phyloP scores from a whole-genome alignment of 306 rosid species.

The Macrotyloma uniflorum region DNA sequence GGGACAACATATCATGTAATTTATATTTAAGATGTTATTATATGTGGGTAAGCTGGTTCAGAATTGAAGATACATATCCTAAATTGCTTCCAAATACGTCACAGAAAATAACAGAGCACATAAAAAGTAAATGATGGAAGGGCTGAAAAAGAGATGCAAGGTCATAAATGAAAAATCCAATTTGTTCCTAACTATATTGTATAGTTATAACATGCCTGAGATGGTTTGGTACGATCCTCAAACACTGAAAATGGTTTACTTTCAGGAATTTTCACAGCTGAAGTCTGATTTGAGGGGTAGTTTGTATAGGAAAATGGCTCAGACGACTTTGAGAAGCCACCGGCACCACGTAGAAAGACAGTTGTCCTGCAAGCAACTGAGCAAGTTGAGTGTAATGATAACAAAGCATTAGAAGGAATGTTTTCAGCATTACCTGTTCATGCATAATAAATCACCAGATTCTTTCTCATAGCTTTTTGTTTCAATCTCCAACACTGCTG shows the following conservation, averaged over 20 bases:
- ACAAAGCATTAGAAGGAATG: constrained; percentile 19
- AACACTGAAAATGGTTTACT: constrained; percentile 69
- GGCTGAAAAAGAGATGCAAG: not conserved
- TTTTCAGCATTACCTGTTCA: constrained; percentile 70
- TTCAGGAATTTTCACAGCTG: constrained; percentile 67
- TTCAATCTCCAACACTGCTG: constrained; percentile 91
- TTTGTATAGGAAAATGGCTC: constrained; percentile 74
- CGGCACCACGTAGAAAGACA: constrained; percentile 85
- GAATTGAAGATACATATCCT: not conserved
- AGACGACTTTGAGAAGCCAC: constrained; percentile 94
- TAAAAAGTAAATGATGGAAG: not conserved
- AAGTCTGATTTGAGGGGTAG: constrained; percentile 59
- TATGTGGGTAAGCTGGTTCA: constrained; percentile 3
- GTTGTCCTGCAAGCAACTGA: constrained; percentile 65
- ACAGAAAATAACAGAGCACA: constrained; percentile 12
- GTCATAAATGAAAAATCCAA: constrained; percentile 13
- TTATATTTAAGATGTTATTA: not conserved
- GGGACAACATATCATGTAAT: constrained; percentile 1
- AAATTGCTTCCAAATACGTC: constrained; percentile 8
- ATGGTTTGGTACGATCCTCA: constrained; percentile 78
- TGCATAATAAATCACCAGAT: constrained; percentile 81
- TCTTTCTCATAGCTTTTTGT: constrained; percentile 82
- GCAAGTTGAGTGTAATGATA: constrained; percentile 39
- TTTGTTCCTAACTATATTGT: constrained; percentile 22
- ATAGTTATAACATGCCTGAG: constrained; percentile 67